Evolutionary conservation across 2,329 filamentous ascomycete species (phyloP), one percentile per base, ranked within the genome.

Genomic region (Diaporthe citri): DNA sequence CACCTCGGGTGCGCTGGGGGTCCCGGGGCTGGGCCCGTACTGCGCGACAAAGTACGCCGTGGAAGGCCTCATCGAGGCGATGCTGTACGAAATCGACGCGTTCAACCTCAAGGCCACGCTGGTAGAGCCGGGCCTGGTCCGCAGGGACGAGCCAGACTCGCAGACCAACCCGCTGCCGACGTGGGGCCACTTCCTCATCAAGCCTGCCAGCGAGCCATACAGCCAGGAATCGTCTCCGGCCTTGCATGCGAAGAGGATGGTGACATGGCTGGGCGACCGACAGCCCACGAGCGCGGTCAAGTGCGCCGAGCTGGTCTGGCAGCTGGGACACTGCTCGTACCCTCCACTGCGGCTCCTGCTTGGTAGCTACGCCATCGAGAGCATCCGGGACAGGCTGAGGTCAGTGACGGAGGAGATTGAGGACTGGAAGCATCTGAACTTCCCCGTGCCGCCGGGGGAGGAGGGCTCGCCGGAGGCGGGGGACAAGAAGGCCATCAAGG

Each of bases 31-130:
- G 8, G 96, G 96, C 0, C 96, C 96, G 0, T 98, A 98, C 82
- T 98, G 96, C 83, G 97, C 97, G 1, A 98, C 95, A 22, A 99
- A 98, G 83, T 98, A 98, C 84, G 97, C 97, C 0, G 95, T 98
- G 5, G 97, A 99, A 82, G 97, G 96, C 0, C 87, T 99, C 72
- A 95, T 98, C 79, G 97, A 99, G 84, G 96, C 95, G 22, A 96
- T 99, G 94, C 89, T 98, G 22, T 98, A 98, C 84, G 97, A 99
- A 82, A 93, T 97, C 51, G 96, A 98, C 78, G 84, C 87, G 0
- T 98, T 97, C 85, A 96, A 97, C 81, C 94, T 98, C 83, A 98
- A 97, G 84, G 95, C 95, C 0, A 98, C 96, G 2, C 89, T 99
- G 8, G 96, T 98, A 0, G 95, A 98, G 80, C 96, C 96, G 1